These are phyloP conservation scores for Xerocomellus amylosporus DNA, from an alignment of 768 basidiomycete species.

Conservation along the genomic window DNA sequence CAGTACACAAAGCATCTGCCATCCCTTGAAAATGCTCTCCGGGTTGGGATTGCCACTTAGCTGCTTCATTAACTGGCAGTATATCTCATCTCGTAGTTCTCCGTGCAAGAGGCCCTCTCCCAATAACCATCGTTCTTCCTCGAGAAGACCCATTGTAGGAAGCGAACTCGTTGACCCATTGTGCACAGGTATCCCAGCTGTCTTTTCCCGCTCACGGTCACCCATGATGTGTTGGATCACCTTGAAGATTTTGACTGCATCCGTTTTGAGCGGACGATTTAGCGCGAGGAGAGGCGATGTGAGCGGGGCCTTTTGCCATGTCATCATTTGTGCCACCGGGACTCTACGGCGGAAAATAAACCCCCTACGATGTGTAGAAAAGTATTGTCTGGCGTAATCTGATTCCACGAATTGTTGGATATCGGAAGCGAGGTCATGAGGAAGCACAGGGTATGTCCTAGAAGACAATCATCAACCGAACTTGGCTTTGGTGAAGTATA, in stretches of 20 bases:
- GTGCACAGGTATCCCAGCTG: conserved; percentile 45
- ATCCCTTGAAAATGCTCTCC: conserved; percentile 88
- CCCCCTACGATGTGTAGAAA: conserved; percentile 86
- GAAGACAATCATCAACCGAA: conserved; percentile 13
- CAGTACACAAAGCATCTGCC: conserved; percentile 89
- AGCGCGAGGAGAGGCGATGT: conserved; percentile 71
- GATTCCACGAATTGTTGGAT: conserved; percentile 86
- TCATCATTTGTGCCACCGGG: conserved; percentile 84
- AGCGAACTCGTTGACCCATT: conserved; percentile 46
- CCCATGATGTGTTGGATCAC: conserved; percentile 93
- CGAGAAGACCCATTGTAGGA: conserved; percentile 49
- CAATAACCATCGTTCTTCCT: conserved; percentile 86
- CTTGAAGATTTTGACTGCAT: conserved; percentile 84
- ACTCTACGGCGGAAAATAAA: conserved; percentile 81
- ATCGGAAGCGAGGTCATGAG: conserved; percentile 75
- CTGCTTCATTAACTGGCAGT: conserved; percentile 92
- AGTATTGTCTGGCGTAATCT: conserved; percentile 83
- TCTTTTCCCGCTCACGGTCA: conserved; percentile 74
- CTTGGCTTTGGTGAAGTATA: not conserved
- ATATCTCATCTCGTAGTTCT: conserved; percentile 90
- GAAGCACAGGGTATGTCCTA: conserved; percentile 76
- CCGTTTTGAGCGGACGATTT: conserved; percentile 61
- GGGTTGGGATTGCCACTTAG: conserved; percentile 76
- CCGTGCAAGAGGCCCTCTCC: conserved; percentile 74
- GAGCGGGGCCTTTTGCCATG: conserved; percentile 83